Base-by-base conservation (phyloP, 306 rosid species). In the Rosa persica region DNA sequence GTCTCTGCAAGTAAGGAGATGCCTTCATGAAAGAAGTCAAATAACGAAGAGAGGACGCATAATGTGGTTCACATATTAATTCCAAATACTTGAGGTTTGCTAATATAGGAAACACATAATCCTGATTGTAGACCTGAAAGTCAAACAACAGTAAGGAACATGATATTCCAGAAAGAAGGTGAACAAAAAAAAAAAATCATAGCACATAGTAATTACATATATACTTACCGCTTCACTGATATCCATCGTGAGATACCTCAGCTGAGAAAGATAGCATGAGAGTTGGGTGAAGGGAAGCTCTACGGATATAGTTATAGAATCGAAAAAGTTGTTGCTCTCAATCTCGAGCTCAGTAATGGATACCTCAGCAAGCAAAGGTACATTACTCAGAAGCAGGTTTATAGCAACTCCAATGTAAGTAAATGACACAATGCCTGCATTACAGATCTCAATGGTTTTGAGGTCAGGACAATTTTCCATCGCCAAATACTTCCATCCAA, bases 21-120 rank as follows among this genome's bases (percentile, higher is more conserved):
- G 39, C 60, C 75, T 46, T 46, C 60, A 71, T 13, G 75, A 48
- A 47, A 23, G 42, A 71, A 71, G 25, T 25, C 52, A 71, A 44
- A 46, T 71, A 36, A 8, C 12, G 68, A 15, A 62, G 36, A 30
- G 70, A 8, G 17, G 70, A 36, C 2, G 12, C n/a, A 65, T 47
- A 12, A 70, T 70, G 6, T 42, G 55, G 19, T 42, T 20, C 36
- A 44, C 49, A 7, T 23, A 49, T 17, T 71, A 71, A 71, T 71
- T 27, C 61, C 44, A 71, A 69, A 69, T 1, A 7, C 20, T 62
- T 3, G 12, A 69, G 73, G 44, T 69, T 69, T 43, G 38, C 17
- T n/a, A 69, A 69, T 11, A 40, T 7, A 43, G 51, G 52, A 47
- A 23, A 47, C 13, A 30, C 68, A 30, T 30, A 62, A 62, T 27